Evolutionary conservation across 2,329 filamentous ascomycete genomes (phyloP), one percentile per base, ranked within the genome.

Genomic region (Ophiostoma fasciatum): DNA sequence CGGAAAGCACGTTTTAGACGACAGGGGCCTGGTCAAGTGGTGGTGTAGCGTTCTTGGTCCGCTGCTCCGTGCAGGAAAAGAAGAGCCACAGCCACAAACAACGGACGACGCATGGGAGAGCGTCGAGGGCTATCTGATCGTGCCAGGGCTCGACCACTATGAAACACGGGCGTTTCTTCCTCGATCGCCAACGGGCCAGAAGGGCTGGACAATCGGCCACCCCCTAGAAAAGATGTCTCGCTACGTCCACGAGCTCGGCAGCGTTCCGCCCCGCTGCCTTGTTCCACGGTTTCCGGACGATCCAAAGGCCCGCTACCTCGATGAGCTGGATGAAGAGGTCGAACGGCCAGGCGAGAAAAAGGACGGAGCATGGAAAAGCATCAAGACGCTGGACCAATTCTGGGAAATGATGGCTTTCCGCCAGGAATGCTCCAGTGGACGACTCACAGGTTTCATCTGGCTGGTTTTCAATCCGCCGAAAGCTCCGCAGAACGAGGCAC

Each of bases 351-450:
- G 68, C 45, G 69, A 71, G 45, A 31, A 31, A 8, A 4, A 10
- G 22, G 22, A 23, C 4, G 81, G 81, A 0, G 66, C 72, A 38
- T 98, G 90, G 90, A 81, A 76, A 52, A 85, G 80, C 41, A 76
- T 94, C 18, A 78, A 70, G 51, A 81, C 75, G 0, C 61, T 98
- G 28, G 82, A 87, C n/a, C 77, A 87, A 46, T 98, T 98, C 51
- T 98, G 90, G 90, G 90, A 98, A 43, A 81, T 93, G 69, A 96
- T 98, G 88, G 79, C 87, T 0, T 96, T 82, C 51, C 69, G 90
- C 38, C 90, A 96, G 53, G 90, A 98, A 52, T 98, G 90, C 51
- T 94, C 87, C 1, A 83, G 85, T 23, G 92, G 90, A 0, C 70
- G 87, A 14, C 67, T 94, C 50, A 92, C 94, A 0, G 92, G 92